These are phyloP conservation scores for Schizophyllum commune DNA, from an alignment of 1,284 basidiomycete species.

Conservation along the genomic window DNA sequence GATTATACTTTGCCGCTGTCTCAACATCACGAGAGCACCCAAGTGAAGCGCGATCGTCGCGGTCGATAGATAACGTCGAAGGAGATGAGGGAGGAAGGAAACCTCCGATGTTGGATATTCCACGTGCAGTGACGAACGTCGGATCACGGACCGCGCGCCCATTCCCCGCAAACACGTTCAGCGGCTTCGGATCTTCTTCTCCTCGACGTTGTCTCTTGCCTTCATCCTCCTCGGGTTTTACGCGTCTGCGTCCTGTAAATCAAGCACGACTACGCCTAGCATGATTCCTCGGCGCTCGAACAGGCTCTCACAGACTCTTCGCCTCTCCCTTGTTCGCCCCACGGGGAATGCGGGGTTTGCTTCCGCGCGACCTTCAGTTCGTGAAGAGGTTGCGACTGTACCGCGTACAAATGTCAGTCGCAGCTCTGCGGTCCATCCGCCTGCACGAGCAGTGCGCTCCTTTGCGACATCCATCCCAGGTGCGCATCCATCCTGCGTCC, in stretches of 20 bases:
- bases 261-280: neutral
- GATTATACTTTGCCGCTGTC: neutral
- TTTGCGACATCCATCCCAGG: neutral
- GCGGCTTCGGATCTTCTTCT: neutral
- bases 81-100: neutral
- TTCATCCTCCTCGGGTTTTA: neutral
- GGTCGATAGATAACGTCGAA: neutral
- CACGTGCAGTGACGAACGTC: neutral
- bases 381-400: neutral
- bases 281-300: neutral
- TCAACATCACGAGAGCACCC: neutral
- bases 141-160: neutral
- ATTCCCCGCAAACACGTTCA: neutral
- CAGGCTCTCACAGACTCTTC: neutral
- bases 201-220: neutral
- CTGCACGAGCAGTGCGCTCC: neutral
- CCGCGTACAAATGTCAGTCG: no score
- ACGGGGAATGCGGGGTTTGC: neutral
- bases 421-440: neutral
- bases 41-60: neutral
- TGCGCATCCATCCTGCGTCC: neutral
- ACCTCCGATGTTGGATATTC: neutral
- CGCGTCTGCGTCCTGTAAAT: neutral
- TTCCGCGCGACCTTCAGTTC: neutral
- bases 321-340: neutral